Evolutionary conservation across 441 rosid genomes (phyloP), one percentile per base, ranked within the genome.

Genomic region (Iberis amara): DNA sequence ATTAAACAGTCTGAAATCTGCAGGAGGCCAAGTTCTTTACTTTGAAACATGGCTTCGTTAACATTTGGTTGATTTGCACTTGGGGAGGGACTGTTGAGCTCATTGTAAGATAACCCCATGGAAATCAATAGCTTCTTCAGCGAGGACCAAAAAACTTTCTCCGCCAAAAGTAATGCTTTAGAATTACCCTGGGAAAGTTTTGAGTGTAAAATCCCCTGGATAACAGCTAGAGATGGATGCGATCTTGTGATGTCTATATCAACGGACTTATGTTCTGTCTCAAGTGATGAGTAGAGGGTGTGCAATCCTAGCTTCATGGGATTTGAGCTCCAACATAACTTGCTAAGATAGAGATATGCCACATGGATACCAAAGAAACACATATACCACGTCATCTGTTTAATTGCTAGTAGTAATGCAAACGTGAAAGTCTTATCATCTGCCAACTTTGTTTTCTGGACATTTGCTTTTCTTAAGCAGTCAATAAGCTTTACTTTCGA

Each of bases 311-410:
- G 58, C 59, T 70, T 70, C 59, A 78, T 57, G 69, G 65, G 49
- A 62, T 27, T 54, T 38, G 69, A 60, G 65, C 75, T 71, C 63
- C 47, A 76, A 61, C 76, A 74, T 47, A 80, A 47, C 47, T 70
- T 78, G 7, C 62, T 71, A 15, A 74, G 52, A 59, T 66, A 80
- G 45, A 76, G 54, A 59, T 70, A 55, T 59, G 81, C 69, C 62
- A 68, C 63, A 55, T 61, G 72, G 60, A 73, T 73, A 35, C 86
- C 86, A 33, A 69, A 80, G 66, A 73, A 80, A 65, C 86, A 80
- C 51, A 69, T 41, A 72, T 76, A 73, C 79, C 81, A 80, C 30
- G 83, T 64, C 68, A 74, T 76, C 72, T 78, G 76, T 69, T 80
- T 80, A 14, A 80, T 74, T 39, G 74, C 79, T 54, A 74, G 58